These are phyloP conservation scores for Helicocarpus griseus DNA, from an alignment of 2,329 filamentous ascomycete species.

Conservation along the genomic window DNA sequence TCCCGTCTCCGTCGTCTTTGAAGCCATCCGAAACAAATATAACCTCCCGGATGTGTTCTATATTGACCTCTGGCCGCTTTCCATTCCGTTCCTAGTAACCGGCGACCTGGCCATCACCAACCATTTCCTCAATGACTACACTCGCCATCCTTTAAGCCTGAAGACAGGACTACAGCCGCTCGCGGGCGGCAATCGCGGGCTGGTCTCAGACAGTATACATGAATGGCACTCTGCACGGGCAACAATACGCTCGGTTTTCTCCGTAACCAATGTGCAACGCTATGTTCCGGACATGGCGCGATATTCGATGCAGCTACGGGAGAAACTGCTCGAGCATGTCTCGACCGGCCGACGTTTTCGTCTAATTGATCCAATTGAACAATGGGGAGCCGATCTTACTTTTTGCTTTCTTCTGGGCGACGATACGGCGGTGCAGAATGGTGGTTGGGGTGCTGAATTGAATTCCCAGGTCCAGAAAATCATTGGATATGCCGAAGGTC, in stretches of 20 bases:
- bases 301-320: background rate
- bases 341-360: background rate
- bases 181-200: background rate
- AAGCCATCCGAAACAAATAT: background rate
- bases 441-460: background rate
- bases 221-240: background rate
- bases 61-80: background rate
- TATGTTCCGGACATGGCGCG: background rate
- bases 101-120: background rate
- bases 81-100: background rate
- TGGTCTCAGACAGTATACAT: background rate
- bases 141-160: background rate
- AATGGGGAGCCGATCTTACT: background rate
- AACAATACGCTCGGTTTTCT: background rate
- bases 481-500: background rate
- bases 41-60: background rate
- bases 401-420: background rate
- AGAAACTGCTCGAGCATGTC: background rate
- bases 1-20: background rate
- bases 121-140: background rate
- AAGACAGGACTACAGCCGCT: background rate
- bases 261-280: background rate
- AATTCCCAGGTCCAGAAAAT: background rate
- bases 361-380: background rate
- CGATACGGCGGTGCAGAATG: background rate